Evolutionary conservation across 73 alveolate species (phyloP).

Genomic region (Effrenium voratum): DNA sequence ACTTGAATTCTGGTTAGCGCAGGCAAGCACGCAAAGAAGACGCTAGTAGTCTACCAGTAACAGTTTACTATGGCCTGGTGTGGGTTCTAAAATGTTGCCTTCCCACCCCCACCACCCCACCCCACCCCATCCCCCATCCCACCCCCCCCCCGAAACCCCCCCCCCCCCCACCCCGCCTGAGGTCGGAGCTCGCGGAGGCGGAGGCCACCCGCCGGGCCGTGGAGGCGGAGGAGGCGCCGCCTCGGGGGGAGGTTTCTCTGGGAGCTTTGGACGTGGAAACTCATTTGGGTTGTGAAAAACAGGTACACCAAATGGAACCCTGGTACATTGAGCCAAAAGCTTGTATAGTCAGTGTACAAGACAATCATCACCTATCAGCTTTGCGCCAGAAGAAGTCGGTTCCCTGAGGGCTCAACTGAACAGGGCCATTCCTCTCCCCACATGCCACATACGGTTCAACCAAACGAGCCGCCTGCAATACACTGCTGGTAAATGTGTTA

Average conservation of each 20-base stretch:
- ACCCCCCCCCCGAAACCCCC: not conserved
- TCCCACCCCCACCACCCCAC: not conserved
- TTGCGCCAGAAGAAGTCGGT: not conserved
- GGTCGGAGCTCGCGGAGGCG: constrained; percentile 84
- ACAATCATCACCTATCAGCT: not conserved
- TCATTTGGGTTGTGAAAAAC: not conserved
- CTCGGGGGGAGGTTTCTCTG: too few relatives aligned
- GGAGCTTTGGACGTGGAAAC: too few relatives aligned
- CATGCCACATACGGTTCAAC: too few relatives aligned
- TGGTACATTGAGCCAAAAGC: not conserved
- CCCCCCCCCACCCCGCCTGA: not conserved
- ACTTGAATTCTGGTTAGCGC: not conserved
- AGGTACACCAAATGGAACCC: not conserved
- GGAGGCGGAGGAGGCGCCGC: constrained; percentile 41
- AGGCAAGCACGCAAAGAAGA: not conserved
- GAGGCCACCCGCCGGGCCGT: constrained; percentile 43
- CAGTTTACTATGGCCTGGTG: not conserved
- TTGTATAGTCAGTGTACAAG: not conserved
- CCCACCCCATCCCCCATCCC: not conserved
- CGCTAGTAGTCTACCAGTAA: too few relatives aligned
- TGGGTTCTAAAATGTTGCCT: not conserved
- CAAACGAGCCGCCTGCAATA: too few relatives aligned
- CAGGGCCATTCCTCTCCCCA: too few relatives aligned
- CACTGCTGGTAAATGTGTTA: too few relatives aligned
- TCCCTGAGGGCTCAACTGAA: not conserved